Base-by-base conservation (phyloP, 345 rosid genomes). In the Aurinia saxatilis region DNA sequence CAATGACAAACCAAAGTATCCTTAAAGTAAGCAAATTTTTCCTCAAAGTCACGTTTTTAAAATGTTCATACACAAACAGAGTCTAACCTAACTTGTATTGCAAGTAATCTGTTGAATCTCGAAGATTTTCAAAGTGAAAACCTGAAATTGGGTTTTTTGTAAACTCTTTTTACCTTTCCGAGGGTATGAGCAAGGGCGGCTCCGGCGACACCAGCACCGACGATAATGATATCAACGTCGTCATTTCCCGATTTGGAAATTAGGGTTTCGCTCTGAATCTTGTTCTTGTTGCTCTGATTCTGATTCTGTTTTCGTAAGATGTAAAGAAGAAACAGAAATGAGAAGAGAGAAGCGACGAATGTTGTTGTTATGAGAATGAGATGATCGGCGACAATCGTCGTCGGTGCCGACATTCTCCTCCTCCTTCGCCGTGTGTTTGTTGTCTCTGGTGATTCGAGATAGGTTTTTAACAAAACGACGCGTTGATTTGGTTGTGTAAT, bases 131-230 rank as follows among this genome's bases (percentile, higher is more conserved):
- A 14, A 38, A 39, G 36, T 57, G 39, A 30, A 21, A 39, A 51
- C 15, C 14, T 47, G n/a, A 17, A 38, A 39, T 40, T 16, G 11
- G 19, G 45, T 39, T 27, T 27, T 2, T 21, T 21, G 5, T 3
- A 3, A 9, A 39, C n/a, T 9, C 3, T 10, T 10, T 5, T 9
- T 8, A 81, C 97, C 82, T 82, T 86, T 42, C 89, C 96, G 51
- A 90, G 91, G 4, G 97, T 81, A 57, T 79, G 60, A 68, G 97
- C 91, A 8, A 84, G 84, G 37, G 97, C 91, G 1, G 95, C 77
- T 10, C 96, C 96, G 8, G 95, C 95, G 12, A 89, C 96, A 9
- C 96, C 91, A 9, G 95, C 96, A 5, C 96, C 95, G 7, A 86
- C 88, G 35, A 90, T 73, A 70, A 90, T 82, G 25, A 83, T 75